Evolutionary conservation across 768 basidiomycete genomes (phyloP), one percentile per base, ranked within the genome.

Genomic region (Hemileccinum rubropunctum): DNA sequence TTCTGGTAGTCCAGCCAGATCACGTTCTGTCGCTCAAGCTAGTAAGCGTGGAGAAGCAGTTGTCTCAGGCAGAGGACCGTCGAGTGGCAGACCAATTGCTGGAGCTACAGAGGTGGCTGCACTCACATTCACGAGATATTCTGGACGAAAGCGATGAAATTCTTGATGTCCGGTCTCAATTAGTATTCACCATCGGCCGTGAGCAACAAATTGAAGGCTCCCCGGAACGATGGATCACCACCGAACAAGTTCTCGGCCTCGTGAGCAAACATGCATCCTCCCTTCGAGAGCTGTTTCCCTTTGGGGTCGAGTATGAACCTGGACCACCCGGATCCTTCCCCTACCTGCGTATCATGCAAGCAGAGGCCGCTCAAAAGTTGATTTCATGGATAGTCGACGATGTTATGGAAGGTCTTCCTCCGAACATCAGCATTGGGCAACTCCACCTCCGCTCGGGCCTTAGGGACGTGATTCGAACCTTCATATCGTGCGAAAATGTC

Each of bases 21-120:
- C 78, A 80, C 40, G 71, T 77, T 4, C 71, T 80, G 6, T 80
- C 78, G 1, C 71, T 74, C 48, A 68, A 70, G 55, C 64, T 80
- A 38, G 70, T 74, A 70, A 66, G 66, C 0, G 49, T 57, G 15
- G 56, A 57, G 36, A 50, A 50, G 12, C 52, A 57, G 15, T 21
- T 56, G 23, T 21, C 20, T 9, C 18, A 23, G 10, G 23, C 51
- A 71, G 6, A 45, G 42, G 42, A 52, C 59, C 17, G 28, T 17
- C n/a, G 34, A 2, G 52, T 58, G 17, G 56, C 65, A 1, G 21
- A 37, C 14, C 33, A 41, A 9, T 46, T 73, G 53, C 34, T 62
- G 37, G 8, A 54, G 1, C 46, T 50, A 38, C 61, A 63, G 28
- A 42, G 14, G 11, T 63, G 61, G 61, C 47, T 63, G 12, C 52